Evolutionary conservation across 768 basidiomycete genomes (phyloP), one percentile per base, ranked within the genome.

Genomic region (Tulasnella calospora): DNA sequence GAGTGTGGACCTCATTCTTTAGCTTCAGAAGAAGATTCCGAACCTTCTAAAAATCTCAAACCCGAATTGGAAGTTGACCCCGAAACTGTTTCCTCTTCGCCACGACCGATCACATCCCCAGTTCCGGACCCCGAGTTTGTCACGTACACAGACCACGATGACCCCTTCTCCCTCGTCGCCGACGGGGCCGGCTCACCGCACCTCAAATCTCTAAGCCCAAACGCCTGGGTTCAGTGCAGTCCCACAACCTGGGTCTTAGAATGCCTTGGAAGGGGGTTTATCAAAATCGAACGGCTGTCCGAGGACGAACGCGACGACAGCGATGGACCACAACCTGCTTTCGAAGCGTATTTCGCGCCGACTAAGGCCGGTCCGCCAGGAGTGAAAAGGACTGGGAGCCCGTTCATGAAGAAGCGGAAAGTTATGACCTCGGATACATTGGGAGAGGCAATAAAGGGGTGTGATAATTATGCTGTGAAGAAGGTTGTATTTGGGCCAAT

Each of bases 151-250:
- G 95, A 96, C 81, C 88, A 94, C 80, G 90, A 92, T 5, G 86
- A 95, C 81, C 92, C 94, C 0, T 92, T 94, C 79, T 79, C 46
- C 72, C 84, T 92, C 71, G 86, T 88, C 7, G 84, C 87, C 40
- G 74, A 79, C 15, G 74, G 80, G 1, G 81, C 86, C 46, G 86
- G 85, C 30, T 88, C 88, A 19, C 88, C 91, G 17, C 88, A 91
- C 80, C 85, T 93, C 23, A 80, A 84, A 27, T 83, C 83, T 33
- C 78, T 92, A 55, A 94, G 90, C 80, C 84, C 81, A 27, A 87
- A 89, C 80, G 89, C 92, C 7, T 95, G 95, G 95, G 91, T 97
- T 10, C 89, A 89, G 3, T 94, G 93, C 81, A 93, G 94, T 9
- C 85, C 86, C 4, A 87, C 90, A 46, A 83, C 89, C 21, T 93